Evolutionary conservation across 2,329 filamentous ascomycete genomes (phyloP), one percentile per base, ranked within the genome.

Genomic region (Chaetomium sp.): DNA sequence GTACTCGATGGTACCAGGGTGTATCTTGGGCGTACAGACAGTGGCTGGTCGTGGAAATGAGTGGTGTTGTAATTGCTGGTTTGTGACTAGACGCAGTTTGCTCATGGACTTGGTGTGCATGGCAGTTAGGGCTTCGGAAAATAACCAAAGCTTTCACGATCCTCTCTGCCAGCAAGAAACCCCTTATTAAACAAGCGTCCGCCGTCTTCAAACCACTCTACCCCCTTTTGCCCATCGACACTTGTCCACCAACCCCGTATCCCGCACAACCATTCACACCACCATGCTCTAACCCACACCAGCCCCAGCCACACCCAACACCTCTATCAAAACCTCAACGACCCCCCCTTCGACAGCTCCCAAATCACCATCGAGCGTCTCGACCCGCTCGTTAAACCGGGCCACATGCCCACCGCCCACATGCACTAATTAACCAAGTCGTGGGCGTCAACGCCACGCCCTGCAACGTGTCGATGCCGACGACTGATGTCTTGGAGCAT

Each of bases 291-390:
- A 43, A 3, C 33, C 14, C 40, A 41, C 49, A 8, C 33, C 43
- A 8, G 49, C 49, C 49, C n/a, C 36, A 7, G 49, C 49, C n/a
- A n/a, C n/a, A n/a, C n/a, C 49, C 49, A 52, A 27, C 32, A 27
- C 12, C 37, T 52, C 33, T 4, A 43, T 3, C 36, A 52, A 6
- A 41, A 41, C n/a, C 49, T 52, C 1, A 52, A 52, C 49, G 38
- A 52, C 34, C 49, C 43, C 6, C 49, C 38, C 14, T 52, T 43
- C 14, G 38, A 38, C 3, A 37, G 49, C 49, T 52, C 49, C 2
- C 49, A 52, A 34, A 44, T 52, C 40, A 44, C 49, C 4, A 44
- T 52, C 14, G 49, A 52, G 40, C 49, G 49, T 19, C 49, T 52
- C 40, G 49, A 52, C 49, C 49, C 49, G 7, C 49, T 52, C 40